Evolutionary conservation across 2,329 filamentous ascomycete genomes (phyloP).

Genomic region (Alternaria sp.): DNA sequence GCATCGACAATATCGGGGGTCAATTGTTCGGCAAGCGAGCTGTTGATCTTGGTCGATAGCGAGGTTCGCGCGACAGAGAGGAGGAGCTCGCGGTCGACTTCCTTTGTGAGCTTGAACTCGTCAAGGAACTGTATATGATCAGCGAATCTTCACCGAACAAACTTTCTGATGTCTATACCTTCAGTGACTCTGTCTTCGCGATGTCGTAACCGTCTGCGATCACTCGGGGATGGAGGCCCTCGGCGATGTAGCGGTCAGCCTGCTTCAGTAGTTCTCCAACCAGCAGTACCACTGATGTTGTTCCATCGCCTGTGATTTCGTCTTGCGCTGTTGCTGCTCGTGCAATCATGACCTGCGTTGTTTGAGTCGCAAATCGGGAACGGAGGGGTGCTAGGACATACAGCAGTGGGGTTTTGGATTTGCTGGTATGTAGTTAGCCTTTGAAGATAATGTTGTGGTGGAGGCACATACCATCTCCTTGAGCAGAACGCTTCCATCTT

Average conservation of each 20-base stretch:
- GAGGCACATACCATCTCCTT: slow-evolving; percentile 66
- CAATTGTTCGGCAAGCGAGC: slow-evolving; percentile 84
- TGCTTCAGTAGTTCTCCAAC: slow-evolving; percentile 98
- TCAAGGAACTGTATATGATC: slow-evolving; percentile 77
- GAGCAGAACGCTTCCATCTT: slow-evolving; percentile 90
- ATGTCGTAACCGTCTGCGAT: slow-evolving; percentile 98
- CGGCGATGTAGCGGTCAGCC: slow-evolving; percentile 92
- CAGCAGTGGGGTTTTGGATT: slow-evolving; percentile 98
- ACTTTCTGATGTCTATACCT: slow-evolving; percentile 61
- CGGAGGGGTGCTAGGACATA: slow-evolving; percentile 50
- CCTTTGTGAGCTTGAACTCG: slow-evolving; percentile 84
- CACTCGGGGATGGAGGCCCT: slow-evolving; percentile 95
- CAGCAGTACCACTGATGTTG: slow-evolving; percentile 92
- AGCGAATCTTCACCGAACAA: slow-evolving; percentile 1
- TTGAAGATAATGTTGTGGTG: neutral
- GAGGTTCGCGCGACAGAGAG: slow-evolving; percentile 93
- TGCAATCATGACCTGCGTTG: slow-evolving; percentile 69
- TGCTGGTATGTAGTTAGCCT: slow-evolving; percentile 60
- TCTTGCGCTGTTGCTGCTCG: slow-evolving; percentile 94
- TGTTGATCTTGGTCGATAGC: slow-evolving; percentile 93
- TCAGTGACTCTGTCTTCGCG: slow-evolving; percentile 89
- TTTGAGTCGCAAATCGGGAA: slow-evolving; percentile 12
- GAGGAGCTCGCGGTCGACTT: slow-evolving; percentile 92
- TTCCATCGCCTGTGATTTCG: slow-evolving; percentile 97
- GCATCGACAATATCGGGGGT: slow-evolving; percentile 96